phyloP scores from a whole-genome alignment of 768 basidiomycete species.

The Fistulinella prunicolor region DNA sequence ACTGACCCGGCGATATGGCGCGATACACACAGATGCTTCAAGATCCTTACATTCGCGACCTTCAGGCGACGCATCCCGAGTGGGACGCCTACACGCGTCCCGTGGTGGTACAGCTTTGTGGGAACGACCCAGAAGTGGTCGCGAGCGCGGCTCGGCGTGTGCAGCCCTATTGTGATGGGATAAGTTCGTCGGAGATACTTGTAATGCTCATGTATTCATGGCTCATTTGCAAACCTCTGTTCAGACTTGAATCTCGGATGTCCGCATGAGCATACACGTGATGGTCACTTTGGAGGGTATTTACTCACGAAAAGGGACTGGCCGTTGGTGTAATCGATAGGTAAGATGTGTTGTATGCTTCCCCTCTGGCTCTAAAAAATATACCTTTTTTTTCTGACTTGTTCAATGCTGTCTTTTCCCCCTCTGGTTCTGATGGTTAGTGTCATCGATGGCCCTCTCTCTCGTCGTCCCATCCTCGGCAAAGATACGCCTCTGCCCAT shows the following conservation, averaged over 20 bases:
- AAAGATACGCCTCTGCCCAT: constrained; percentile 61
- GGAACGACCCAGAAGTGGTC: constrained; percentile 61
- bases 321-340: constrained; percentile 62
- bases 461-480: constrained; percentile 63
- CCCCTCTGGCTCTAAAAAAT: too few relatives aligned
- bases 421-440: constrained; percentile 34
- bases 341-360: too few relatives aligned
- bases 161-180: constrained; percentile 60
- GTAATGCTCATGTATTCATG: too few relatives aligned
- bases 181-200: too few relatives aligned
- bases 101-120: constrained; percentile 71
- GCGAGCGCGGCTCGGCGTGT: constrained; percentile 60
- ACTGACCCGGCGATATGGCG: constrained; percentile 58
- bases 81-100: constrained; percentile 36
- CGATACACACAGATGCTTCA: constrained; percentile 81
- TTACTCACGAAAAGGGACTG: constrained; percentile 72
- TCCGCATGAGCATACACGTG: constrained; percentile 65
- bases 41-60: constrained; percentile 57
- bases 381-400: too few relatives aligned
- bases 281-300: constrained; percentile 72
- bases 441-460: constrained; percentile 60
- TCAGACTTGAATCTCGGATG: constrained; percentile 81
- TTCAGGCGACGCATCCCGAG: constrained; percentile 30
- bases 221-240: constrained; percentile 7
- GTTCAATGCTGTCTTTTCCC: background rate